phyloP scores from a whole-genome alignment of 75 land plant genomes.

The Chamaecyparis obtusa region DNA sequence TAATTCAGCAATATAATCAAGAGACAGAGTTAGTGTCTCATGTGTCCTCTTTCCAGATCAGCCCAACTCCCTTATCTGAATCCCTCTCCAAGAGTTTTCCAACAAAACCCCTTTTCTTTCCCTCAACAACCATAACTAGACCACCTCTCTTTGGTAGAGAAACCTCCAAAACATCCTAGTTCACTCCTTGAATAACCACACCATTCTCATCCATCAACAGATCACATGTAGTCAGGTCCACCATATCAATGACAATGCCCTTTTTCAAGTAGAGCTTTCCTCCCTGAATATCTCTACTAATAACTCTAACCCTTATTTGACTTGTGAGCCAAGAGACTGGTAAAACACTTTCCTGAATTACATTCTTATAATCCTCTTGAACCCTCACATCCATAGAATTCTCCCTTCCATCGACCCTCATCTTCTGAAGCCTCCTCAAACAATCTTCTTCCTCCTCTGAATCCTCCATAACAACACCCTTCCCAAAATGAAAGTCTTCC shows the following conservation, averaged over 20 bases:
- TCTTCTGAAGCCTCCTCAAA: too few species aligned
- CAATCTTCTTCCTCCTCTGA: too few species aligned
- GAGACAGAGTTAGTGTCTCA: slow-evolving; percentile 42
- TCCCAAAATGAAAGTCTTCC: too few species aligned
- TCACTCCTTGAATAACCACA: slow-evolving; percentile 61
- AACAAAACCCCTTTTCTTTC: slow-evolving; percentile 55
- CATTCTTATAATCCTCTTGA: neutral
- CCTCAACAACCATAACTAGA: slow-evolving; percentile 59
- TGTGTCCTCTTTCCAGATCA: slow-evolving; percentile 72
- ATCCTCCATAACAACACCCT: too few species aligned
- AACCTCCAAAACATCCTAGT: slow-evolving; percentile 71
- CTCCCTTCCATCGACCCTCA: too few species aligned
- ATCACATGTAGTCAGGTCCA: slow-evolving; percentile 60
- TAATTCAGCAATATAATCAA: slow-evolving; percentile 80
- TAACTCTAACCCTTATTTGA: slow-evolving; percentile 68
- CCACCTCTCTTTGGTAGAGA: slow-evolving; percentile 71
- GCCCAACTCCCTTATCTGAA: slow-evolving; percentile 46
- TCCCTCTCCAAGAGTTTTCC: slow-evolving; percentile 65
- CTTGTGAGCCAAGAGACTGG: slow-evolving; percentile 53
- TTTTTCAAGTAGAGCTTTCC: slow-evolving; percentile 73
- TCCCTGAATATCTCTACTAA: slow-evolving; percentile 49
- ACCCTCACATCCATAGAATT: too few species aligned
- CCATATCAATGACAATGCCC: slow-evolving; percentile 76
- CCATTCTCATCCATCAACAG: slow-evolving; percentile 63
- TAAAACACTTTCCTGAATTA: neutral